Percentiles rank a stretch among this genome's conserved stretches.
phyloP scores from a whole-genome alignment of 495 filamentous ascomycete species.

The Aspergillus leporis region DNA sequence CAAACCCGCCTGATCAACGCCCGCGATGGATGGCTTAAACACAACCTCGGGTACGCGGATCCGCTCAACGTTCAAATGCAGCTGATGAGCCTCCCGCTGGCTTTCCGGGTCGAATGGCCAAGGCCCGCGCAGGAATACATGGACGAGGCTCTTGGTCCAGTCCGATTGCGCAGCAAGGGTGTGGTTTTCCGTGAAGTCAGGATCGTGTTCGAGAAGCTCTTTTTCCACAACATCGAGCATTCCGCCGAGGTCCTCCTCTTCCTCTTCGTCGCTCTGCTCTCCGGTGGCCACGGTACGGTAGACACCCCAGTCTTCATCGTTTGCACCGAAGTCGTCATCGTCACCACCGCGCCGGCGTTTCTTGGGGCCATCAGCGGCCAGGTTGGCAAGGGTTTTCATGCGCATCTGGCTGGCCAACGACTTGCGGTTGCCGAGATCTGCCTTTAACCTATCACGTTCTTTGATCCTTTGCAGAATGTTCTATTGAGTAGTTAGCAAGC shows the following conservation, averaged over 20 bases:
- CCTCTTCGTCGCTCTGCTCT: slow-evolving; percentile 71
- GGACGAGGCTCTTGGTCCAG: slow-evolving; percentile 88
- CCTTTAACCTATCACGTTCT: slow-evolving; percentile 87
- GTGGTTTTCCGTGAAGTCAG: slow-evolving; percentile 83
- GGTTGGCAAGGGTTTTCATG: slow-evolving; percentile 97
- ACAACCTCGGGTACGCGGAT: slow-evolving; percentile 95
- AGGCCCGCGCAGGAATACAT: slow-evolving; percentile 85
- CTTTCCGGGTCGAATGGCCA: slow-evolving; percentile 80
- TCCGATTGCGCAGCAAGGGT: slow-evolving; percentile 89
- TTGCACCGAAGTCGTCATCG: slow-evolving; percentile 94
- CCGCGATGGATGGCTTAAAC: slow-evolving; percentile 93
- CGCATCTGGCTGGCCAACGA: slow-evolving; percentile 92
- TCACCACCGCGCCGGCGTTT: slow-evolving; percentile 77
- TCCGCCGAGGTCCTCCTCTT: slow-evolving; percentile 80
- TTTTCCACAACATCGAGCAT: slow-evolving; percentile 74
- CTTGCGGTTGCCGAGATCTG: slow-evolving; percentile 92
- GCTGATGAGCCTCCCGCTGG: slow-evolving; percentile 78
- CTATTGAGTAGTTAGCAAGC: slow-evolving; percentile 21
- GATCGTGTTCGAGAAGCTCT: slow-evolving; percentile 82
- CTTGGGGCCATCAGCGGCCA: slow-evolving; percentile 85
- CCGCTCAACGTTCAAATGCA: slow-evolving; percentile 95
- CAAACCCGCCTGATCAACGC: slow-evolving; percentile 90
- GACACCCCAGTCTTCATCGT: slow-evolving; percentile 96
- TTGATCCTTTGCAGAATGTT: slow-evolving; percentile 79
- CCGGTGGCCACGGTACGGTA: slow-evolving; percentile 89